Evolutionary conservation across 1,284 basidiomycete genomes (phyloP).

Genomic region (Inonotus obliquus): DNA sequence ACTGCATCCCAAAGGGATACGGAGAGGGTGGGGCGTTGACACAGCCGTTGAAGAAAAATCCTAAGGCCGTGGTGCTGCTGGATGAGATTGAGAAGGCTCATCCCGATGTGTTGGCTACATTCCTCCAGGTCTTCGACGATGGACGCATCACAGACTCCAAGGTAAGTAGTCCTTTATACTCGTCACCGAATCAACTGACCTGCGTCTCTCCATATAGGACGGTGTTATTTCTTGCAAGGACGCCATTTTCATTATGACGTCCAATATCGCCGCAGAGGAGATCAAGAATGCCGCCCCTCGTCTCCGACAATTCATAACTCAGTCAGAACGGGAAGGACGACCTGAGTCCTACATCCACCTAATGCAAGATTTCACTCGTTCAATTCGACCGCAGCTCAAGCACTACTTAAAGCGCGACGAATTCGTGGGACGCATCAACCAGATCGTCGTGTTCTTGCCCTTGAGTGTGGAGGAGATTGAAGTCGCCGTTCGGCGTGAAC

Average conservation of each 20-base stretch:
- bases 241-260: constrained; percentile 17
- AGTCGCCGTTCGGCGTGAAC: constrained; percentile 7
- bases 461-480: constrained; percentile 12
- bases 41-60: constrained; percentile 5
- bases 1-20: constrained; percentile 7
- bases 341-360: constrained; percentile 10
- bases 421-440: constrained; percentile 14
- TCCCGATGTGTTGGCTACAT: constrained; percentile 14
- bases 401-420: constrained; percentile 9
- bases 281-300: constrained; percentile 7
- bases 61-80: constrained; percentile 12
- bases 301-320: constrained; percentile 2
- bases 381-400: constrained; percentile 12
- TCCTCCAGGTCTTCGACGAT: constrained; percentile 16
- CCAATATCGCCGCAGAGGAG: constrained; percentile 11
- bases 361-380: constrained; percentile 8
- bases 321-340: constrained; percentile 6
- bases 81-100: constrained; percentile 15
- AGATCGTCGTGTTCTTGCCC: constrained; percentile 16
- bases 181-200: not conserved
- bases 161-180: not conserved
- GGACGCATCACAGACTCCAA: constrained; percentile 15
- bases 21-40: constrained; percentile 12
- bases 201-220: not conserved
- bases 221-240: constrained; percentile 15